These are phyloP conservation scores for Tolypocladium album DNA, from an alignment of 2,329 filamentous ascomycete species.

Conservation along the genomic window DNA sequence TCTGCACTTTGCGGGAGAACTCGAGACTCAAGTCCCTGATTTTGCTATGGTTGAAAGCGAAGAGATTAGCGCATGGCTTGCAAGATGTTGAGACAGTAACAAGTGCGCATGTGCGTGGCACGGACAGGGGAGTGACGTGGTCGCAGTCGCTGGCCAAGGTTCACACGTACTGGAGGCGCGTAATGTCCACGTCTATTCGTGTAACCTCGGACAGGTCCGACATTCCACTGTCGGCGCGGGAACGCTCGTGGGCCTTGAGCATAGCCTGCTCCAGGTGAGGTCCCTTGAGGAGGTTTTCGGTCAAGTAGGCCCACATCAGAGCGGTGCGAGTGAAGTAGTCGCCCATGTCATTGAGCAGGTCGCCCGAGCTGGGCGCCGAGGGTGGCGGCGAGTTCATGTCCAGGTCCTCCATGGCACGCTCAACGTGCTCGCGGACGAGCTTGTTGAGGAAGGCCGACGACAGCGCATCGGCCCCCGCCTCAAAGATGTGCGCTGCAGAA, in stretches of 20 bases:
- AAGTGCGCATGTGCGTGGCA: not conserved
- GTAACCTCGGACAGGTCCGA: slow-evolving; percentile 17
- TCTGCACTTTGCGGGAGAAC: slow-evolving; percentile 22
- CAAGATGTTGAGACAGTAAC: not conserved
- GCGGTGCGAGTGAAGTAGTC: slow-evolving; percentile 25
- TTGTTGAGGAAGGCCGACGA: slow-evolving; percentile 10
- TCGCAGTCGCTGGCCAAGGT: not conserved
- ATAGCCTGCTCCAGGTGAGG: slow-evolving; percentile 19
- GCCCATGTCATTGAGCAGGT: slow-evolving; percentile 22
- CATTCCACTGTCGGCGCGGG: slow-evolving; percentile 11
- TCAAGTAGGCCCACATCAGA: slow-evolving; percentile 19
- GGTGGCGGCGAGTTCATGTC: slow-evolving; percentile 9
- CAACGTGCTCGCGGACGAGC: slow-evolving; percentile 17
- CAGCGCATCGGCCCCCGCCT: slow-evolving; percentile 11
- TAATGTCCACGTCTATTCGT: slow-evolving; percentile 19
- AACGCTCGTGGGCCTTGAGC: slow-evolving; percentile 16
- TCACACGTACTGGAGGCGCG: slow-evolving; percentile 20
- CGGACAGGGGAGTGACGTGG: not conserved
- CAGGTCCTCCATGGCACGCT: slow-evolving; percentile 12
- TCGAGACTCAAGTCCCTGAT: slow-evolving; percentile 21
- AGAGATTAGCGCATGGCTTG: not conserved
- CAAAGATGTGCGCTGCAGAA: slow-evolving; percentile 16
- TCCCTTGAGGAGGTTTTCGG: slow-evolving; percentile 20
- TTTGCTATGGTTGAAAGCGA: slow-evolving; percentile 13
- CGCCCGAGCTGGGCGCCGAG: slow-evolving; percentile 10